Conservation (phyloP, 1,284 basidiomycete genomes). For the Trametes hirsuta region DNA sequence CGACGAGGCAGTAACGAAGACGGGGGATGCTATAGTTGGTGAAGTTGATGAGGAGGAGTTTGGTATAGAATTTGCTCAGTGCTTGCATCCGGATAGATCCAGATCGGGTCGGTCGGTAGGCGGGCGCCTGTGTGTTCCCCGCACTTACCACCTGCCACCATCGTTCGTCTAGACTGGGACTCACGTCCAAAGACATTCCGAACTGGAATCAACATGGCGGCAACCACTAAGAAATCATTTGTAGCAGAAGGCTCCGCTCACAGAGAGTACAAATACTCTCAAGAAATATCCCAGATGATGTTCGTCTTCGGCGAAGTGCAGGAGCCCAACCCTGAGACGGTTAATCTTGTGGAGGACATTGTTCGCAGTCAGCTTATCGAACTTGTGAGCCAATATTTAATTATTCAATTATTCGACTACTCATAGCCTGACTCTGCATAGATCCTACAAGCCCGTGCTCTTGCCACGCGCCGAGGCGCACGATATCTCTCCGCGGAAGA, state of each 20-base stretch:
- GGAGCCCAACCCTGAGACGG: slow-evolving; percentile 86
- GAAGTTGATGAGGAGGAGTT: too few relatives aligned
- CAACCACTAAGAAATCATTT: slow-evolving; percentile 25
- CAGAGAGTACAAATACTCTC: slow-evolving; percentile 71
- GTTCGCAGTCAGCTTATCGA: slow-evolving; percentile 94
- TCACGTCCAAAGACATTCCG: too few relatives aligned
- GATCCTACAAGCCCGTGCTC: slow-evolving; percentile 89
- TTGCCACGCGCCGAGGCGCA: slow-evolving; percentile 83
- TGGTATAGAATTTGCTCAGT: too few relatives aligned
- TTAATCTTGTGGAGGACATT: slow-evolving; percentile 93
- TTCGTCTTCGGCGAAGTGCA: slow-evolving; percentile 97
- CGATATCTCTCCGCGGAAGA: slow-evolving; percentile 92
- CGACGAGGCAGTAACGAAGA: too few relatives aligned
- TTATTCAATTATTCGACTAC: not conserved
- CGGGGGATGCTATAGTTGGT: too few relatives aligned
- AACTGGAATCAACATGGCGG: slow-evolving; percentile 13
- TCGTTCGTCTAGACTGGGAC: too few relatives aligned
- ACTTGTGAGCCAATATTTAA: slow-evolving; percentile 57
- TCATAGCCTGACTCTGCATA: slow-evolving; percentile 35
- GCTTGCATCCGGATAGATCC: too few relatives aligned
- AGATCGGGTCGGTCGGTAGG: too few relatives aligned
- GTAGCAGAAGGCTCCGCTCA: slow-evolving; percentile 20
- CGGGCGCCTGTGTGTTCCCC: too few relatives aligned
- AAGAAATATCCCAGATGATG: slow-evolving; percentile 92
- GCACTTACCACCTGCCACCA: too few relatives aligned